Conservation (phyloP, 108 stramenopile species). For the Cylindrotheca closterium region DNA sequence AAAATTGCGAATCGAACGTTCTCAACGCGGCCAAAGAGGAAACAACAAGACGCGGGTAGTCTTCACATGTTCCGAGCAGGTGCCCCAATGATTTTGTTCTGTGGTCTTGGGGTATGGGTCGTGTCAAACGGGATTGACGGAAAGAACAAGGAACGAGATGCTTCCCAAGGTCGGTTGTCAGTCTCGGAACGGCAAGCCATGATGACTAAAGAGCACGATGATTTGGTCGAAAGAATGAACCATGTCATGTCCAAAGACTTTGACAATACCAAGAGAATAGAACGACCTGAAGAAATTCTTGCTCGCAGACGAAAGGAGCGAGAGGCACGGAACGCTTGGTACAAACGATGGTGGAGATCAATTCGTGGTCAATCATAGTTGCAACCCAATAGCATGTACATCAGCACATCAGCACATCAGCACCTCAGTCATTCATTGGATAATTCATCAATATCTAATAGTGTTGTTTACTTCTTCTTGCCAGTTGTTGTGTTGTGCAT, state of each 20-base stretch:
- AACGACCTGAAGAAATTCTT: constrained; percentile 85
- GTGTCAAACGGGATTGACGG: constrained; percentile 79
- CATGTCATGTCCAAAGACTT: constrained; percentile 67
- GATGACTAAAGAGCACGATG: constrained; percentile 75
- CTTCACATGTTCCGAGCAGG: constrained; percentile 54
- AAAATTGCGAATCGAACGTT: neutral
- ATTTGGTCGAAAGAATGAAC: constrained; percentile 87
- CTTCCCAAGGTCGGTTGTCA: constrained; percentile 53
- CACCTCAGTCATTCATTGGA: neutral
- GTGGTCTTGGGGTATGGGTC: constrained; percentile 74
- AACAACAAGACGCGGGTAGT: constrained; percentile 22
- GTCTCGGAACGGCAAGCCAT: constrained; percentile 77
- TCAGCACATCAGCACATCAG: neutral
- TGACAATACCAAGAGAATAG: constrained; percentile 89
- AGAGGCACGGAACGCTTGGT: constrained; percentile 79
- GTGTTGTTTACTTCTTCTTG: constrained; percentile 75
- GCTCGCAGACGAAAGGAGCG: constrained; percentile 75
- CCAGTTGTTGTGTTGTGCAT: constrained; percentile 84
- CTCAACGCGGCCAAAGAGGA: constrained; percentile 10
- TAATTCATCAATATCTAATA: neutral
- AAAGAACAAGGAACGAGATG: constrained; percentile 81
- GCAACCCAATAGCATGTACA: neutral
- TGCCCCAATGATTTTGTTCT: constrained; percentile 78
- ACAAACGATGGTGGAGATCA: constrained; percentile 48
- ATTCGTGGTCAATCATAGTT: constrained; percentile 12